Conservation (phyloP, 129 eudicot genomes). For the Tagetes erecta region DNA sequence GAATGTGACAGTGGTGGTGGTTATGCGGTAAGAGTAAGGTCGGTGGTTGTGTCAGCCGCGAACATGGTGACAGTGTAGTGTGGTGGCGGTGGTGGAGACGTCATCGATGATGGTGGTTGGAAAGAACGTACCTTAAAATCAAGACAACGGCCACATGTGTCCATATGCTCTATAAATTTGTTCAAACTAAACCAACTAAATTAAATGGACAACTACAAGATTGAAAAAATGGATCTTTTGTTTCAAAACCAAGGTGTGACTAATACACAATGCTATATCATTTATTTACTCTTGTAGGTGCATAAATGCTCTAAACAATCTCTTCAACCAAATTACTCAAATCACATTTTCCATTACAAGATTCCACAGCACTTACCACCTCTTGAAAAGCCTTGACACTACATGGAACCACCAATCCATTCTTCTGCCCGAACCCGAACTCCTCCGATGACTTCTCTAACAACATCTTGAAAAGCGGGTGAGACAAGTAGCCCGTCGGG, state of each 20-base stretch:
- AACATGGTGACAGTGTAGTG: too few relatives aligned
- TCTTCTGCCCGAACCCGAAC: conserved; percentile 65
- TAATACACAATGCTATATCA: background rate
- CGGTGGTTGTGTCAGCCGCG: too few relatives aligned
- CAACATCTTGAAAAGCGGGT: conserved; percentile 86
- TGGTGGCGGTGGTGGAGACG: too few relatives aligned
- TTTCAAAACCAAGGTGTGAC: conserved; percentile 17
- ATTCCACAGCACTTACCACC: conserved; percentile 65
- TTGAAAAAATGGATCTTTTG: background rate
- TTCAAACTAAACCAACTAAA: background rate
- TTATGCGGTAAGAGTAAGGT: too few relatives aligned
- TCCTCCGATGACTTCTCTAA: conserved; percentile 77
- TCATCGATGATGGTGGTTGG: too few relatives aligned
- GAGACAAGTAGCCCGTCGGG: conserved; percentile 66
- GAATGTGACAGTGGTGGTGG: too few relatives aligned
- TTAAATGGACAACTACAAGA: background rate
- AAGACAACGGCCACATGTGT: too few relatives aligned
- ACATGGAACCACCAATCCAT: conserved; percentile 76
- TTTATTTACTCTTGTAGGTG: conserved; percentile 12
- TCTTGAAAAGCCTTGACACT: conserved; percentile 66
- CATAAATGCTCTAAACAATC: conserved; percentile 39
- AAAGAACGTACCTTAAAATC: too few relatives aligned
- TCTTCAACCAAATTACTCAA: conserved; percentile 72
- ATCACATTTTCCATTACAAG: conserved; percentile 68
- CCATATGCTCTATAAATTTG: too few relatives aligned